Percentiles rank a stretch among this genome's conserved stretches.
Evolutionary conservation across 768 basidiomycete species (phyloP).

Genomic region (Tulasnella sp.): DNA sequence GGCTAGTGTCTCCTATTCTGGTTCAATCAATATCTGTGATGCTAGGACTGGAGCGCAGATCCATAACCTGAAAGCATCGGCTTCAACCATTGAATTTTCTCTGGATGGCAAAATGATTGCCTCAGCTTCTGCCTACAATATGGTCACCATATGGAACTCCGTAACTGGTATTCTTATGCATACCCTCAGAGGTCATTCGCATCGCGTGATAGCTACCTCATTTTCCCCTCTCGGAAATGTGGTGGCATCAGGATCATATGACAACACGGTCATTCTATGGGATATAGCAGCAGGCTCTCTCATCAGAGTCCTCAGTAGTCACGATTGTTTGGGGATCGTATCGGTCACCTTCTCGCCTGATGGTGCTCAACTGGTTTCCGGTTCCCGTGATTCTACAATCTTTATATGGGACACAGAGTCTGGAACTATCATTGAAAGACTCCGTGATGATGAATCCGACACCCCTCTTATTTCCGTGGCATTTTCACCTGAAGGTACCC

Average conservation of each 20-base stretch:
- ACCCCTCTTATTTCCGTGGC: too few relatives aligned
- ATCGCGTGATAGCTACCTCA: background rate
- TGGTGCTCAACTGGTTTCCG: background rate
- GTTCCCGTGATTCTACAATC: conserved; percentile 2
- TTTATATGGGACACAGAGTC: conserved; percentile 1
- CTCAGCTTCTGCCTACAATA: too few relatives aligned
- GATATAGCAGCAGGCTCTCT: background rate
- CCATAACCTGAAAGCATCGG: too few relatives aligned
- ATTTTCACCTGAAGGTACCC: too few relatives aligned
- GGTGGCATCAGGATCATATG: background rate
- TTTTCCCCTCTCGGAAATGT: background rate
- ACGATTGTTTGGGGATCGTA: background rate
- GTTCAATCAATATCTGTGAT: too few relatives aligned
- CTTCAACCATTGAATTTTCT: too few relatives aligned
- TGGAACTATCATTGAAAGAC: background rate
- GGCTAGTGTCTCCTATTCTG: too few relatives aligned
- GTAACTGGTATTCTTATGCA: too few relatives aligned
- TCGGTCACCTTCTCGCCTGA: conserved; percentile 14
- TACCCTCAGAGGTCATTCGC: background rate
- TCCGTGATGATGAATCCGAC: too few relatives aligned
- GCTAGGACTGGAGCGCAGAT: too few relatives aligned
- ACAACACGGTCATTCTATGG: background rate
- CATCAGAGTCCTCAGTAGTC: background rate
- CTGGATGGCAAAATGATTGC: too few relatives aligned
- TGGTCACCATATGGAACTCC: too few relatives aligned